phyloP scores from a whole-genome alignment of 192 early-diverging fungal genomes.

The Rhizoclosmatium globosum region DNA sequence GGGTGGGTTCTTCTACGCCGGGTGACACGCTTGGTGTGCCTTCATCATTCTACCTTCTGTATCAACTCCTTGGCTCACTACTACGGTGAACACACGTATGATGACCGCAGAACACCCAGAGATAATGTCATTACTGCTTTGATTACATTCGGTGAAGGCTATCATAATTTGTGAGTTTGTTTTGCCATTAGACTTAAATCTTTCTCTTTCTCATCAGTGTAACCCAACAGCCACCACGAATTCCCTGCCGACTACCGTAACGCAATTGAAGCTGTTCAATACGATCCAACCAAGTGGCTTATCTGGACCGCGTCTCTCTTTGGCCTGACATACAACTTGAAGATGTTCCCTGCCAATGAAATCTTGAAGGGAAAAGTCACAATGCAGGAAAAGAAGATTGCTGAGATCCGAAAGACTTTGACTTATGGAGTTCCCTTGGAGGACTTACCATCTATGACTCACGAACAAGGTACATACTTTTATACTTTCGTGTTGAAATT shows the following conservation, averaged over 20 bases:
- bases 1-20: slow-evolving; percentile 59
- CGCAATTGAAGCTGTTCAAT: slow-evolving; percentile 56
- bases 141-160: slow-evolving; percentile 63
- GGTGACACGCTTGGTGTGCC: slow-evolving; percentile 55
- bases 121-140: slow-evolving; percentile 59
- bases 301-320: slow-evolving; percentile 49
- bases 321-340: slow-evolving; percentile 60
- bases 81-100: slow-evolving; percentile 55
- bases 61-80: slow-evolving; percentile 70
- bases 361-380: slow-evolving; percentile 64
- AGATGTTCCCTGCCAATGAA: slow-evolving; percentile 55
- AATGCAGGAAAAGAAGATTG: slow-evolving; percentile 84
- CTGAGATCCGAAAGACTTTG: slow-evolving; percentile 62
- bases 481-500: slow-evolving; percentile 45
- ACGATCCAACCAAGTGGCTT: slow-evolving; percentile 66
- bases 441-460: slow-evolving; percentile 65
- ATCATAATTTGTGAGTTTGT: slow-evolving; percentile 58
- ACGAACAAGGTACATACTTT: slow-evolving; percentile 43
- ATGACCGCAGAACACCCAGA: slow-evolving; percentile 78
- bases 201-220: neutral
- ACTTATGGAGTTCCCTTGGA: slow-evolving; percentile 78
- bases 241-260: slow-evolving; percentile 67
- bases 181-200: neutral
- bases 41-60: slow-evolving; percentile 64
- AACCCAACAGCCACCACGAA: slow-evolving; percentile 73